phyloP scores from a whole-genome alignment of 116 monocot genomes.

The Phalaenopsis hybrid region DNA sequence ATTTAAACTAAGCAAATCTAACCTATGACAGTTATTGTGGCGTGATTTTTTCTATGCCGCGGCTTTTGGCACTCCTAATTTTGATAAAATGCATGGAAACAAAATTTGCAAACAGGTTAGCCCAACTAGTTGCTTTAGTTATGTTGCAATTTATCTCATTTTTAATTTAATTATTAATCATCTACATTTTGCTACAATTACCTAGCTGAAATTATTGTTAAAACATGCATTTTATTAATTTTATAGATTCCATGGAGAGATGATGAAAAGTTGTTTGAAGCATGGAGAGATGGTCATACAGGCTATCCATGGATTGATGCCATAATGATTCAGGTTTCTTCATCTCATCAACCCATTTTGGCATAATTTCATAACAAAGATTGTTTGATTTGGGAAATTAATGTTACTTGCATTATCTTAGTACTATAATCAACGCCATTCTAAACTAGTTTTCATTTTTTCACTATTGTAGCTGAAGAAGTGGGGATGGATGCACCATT shows the following conservation, averaged over 20 bases:
- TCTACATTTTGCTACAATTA: no score
- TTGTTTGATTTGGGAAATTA: neutral
- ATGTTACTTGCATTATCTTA: neutral
- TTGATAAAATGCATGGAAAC: constrained; percentile 86
- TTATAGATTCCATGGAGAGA: constrained; percentile 79
- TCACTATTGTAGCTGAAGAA: constrained; percentile 44
- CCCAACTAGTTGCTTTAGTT: neutral
- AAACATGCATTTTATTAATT: no score
- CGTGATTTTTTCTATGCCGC: constrained; percentile 86
- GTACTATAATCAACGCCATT: neutral
- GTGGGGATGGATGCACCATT: constrained; percentile 98
- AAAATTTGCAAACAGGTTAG: constrained; percentile 82
- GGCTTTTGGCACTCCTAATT: constrained; percentile 78
- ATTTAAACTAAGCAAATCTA: neutral
- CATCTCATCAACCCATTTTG: neutral
- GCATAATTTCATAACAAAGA: neutral
- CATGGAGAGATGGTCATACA: constrained; percentile 82
- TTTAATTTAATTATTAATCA: no score
- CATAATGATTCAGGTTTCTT: constrained; percentile 78
- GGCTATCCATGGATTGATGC: constrained; percentile 99
- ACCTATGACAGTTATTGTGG: constrained; percentile 61
- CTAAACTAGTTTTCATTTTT: neutral
- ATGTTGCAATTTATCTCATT: no score
- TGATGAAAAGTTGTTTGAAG: constrained; percentile 54
- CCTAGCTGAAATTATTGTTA: neutral